Evolutionary conservation across 2,329 filamentous ascomycete genomes (phyloP).

Genomic region (Leptographium procerum): DNA sequence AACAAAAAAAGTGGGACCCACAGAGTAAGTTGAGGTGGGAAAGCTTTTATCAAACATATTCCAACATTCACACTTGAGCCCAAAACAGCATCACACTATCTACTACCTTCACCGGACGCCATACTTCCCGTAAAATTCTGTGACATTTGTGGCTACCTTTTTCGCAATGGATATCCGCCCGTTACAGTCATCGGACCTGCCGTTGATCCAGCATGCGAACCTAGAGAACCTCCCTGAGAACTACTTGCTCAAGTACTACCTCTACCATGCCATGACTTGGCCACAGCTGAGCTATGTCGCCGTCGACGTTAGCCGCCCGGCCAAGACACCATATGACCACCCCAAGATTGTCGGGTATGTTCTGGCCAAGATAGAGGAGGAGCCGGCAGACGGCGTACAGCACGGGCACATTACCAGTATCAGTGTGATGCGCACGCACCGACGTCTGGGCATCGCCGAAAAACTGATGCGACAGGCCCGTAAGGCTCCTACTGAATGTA

Average conservation of each 20-base stretch:
- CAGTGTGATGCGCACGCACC: slow-evolving; percentile 92
- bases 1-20: not conserved
- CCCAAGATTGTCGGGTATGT: slow-evolving; percentile 98
- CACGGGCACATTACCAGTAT: slow-evolving; percentile 95
- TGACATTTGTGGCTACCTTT: not conserved
- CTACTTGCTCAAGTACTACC: slow-evolving; percentile 99
- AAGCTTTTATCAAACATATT: not conserved
- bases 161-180: slow-evolving; percentile 77
- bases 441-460: slow-evolving; percentile 83
- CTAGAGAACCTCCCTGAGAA: slow-evolving; percentile 98
- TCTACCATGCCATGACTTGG: slow-evolving; percentile 98
- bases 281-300: slow-evolving; percentile 94
- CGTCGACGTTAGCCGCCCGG: slow-evolving; percentile 75
- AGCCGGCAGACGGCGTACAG: slow-evolving; percentile 77
- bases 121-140: not conserved
- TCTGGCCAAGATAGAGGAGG: slow-evolving; percentile 99
- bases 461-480: slow-evolving; percentile 95
- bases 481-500: slow-evolving; percentile 34
- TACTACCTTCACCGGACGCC: not conserved
- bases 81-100: not conserved
- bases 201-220: slow-evolving; percentile 93
- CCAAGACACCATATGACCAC: slow-evolving; percentile 70
- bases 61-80: not conserved
- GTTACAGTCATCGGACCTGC: slow-evolving; percentile 71
- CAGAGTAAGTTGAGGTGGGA: not conserved